These are phyloP conservation scores for Musa schizocarpa DNA, from an alignment of 176 grass and related monocot genomes.

Conservation along the genomic window DNA sequence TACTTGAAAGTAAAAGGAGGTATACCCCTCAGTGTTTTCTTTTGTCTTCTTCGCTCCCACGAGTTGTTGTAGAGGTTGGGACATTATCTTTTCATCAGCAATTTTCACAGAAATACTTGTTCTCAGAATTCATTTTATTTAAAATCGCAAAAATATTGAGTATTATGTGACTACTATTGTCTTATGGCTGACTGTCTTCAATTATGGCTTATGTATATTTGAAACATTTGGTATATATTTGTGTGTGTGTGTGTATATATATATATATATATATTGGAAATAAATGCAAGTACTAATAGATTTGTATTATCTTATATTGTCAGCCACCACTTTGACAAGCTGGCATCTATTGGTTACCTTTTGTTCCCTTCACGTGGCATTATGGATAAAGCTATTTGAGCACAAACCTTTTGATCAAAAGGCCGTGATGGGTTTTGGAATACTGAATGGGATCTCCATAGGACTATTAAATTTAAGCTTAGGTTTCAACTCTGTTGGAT, in stretches of 20 bases:
- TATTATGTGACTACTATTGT: neutral
- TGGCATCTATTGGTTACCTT: constrained; percentile 31
- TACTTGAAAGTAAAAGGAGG: neutral
- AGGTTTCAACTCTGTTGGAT: constrained; percentile 30
- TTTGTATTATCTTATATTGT: neutral
- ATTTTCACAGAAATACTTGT: neutral
- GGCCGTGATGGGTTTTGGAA: constrained; percentile 26
- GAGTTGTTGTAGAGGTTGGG: neutral
- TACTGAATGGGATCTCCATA: constrained; percentile 31
- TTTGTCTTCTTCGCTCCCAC: neutral
- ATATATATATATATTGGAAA: neutral
- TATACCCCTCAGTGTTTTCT: neutral
- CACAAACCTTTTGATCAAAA: constrained; percentile 26
- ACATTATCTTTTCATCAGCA: neutral
- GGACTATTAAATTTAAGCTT: constrained; percentile 26
- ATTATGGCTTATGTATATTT: neutral
- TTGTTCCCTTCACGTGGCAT: constrained; percentile 30
- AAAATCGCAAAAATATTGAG: too few species aligned
- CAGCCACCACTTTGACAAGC: constrained; percentile 31
- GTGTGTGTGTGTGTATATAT: too few species aligned
- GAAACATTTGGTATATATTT: neutral
- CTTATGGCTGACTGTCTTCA: neutral
- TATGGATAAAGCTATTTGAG: constrained; percentile 29
- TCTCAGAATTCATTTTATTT: neutral
- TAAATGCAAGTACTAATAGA: neutral